phyloP scores from a whole-genome alignment of 192 early-diverging fungal genomes.

The Umbelopsis isabellina region DNA sequence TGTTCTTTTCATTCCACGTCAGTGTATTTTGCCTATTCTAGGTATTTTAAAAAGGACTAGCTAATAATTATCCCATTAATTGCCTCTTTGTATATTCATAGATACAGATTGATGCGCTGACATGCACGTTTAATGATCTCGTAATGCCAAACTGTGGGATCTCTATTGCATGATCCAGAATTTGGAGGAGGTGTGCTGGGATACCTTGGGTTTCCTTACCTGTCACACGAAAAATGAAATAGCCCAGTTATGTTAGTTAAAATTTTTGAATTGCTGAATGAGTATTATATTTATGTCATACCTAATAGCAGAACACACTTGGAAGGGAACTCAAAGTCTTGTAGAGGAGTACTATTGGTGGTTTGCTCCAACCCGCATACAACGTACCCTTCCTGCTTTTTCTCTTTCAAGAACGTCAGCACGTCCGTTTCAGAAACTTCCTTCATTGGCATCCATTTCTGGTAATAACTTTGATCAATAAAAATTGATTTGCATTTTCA shows the following conservation, averaged over 20 bases:
- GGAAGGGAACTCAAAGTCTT: slow-evolving; percentile 56
- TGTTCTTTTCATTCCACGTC: neutral
- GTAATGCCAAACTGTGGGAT: slow-evolving; percentile 66
- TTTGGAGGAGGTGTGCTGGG: slow-evolving; percentile 51
- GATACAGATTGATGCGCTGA: slow-evolving; percentile 57
- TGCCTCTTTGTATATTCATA: slow-evolving; percentile 56
- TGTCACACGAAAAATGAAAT: neutral
- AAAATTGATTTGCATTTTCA: too few species aligned
- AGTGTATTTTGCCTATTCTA: slow-evolving; percentile 1
- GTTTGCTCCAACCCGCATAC: slow-evolving; percentile 65
- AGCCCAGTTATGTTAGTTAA: neutral
- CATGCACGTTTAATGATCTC: slow-evolving; percentile 63
- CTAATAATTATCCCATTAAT: slow-evolving; percentile 11
- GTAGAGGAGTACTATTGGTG: slow-evolving; percentile 52
- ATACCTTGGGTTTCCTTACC: slow-evolving; percentile 60
- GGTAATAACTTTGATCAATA: neutral
- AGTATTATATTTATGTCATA: slow-evolving; percentile 4
- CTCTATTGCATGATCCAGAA: slow-evolving; percentile 59
- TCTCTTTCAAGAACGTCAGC: slow-evolving; percentile 41
- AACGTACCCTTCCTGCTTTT: slow-evolving; percentile 55
- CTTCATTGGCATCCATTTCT: slow-evolving; percentile 63
- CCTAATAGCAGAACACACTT: slow-evolving; percentile 57
- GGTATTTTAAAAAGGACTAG: slow-evolving; percentile 4
- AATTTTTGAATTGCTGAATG: neutral
- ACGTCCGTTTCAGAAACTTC: slow-evolving; percentile 48